These are phyloP conservation scores for Achlya hypogyna DNA, from an alignment of 352 stramenopile species.

Conservation along the genomic window DNA sequence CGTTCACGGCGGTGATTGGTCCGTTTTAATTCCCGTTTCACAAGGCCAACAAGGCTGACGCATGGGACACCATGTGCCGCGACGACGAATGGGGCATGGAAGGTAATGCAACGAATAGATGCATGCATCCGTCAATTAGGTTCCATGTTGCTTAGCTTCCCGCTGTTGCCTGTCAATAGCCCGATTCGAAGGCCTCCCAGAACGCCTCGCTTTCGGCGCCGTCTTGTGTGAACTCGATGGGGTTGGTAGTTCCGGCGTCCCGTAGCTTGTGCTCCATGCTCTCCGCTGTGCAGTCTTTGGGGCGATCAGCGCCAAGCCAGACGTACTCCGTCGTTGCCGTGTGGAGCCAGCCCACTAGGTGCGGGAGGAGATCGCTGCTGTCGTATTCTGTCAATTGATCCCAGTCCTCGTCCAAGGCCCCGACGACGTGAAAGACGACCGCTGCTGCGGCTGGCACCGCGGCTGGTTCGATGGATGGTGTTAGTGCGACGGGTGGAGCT, in stretches of 20 bases:
- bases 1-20: no score
- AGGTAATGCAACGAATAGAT: no score
- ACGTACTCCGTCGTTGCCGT: background rate
- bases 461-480: no score
- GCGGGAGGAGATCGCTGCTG: conserved; percentile 5
- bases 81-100: no score
- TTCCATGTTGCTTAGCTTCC: no score
- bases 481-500: no score
- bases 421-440: background rate
- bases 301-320: background rate
- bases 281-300: background rate
- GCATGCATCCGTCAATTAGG: no score
- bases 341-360: conserved; percentile 2
- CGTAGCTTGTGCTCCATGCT: background rate
- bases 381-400: conserved; percentile 9
- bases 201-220: background rate
- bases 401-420: background rate
- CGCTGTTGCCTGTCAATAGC: conserved; percentile 9
- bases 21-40: no score
- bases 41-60: no score
- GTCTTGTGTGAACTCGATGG: background rate
- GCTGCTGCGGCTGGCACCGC: no score
- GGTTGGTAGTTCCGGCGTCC: background rate
- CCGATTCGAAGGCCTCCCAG: background rate
- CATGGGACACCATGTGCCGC: no score